Percentiles rank a stretch among this genome's conserved stretches.
phyloP scores from a whole-genome alignment of 352 stramenopile species.

The Globisporangium orthogonon region DNA sequence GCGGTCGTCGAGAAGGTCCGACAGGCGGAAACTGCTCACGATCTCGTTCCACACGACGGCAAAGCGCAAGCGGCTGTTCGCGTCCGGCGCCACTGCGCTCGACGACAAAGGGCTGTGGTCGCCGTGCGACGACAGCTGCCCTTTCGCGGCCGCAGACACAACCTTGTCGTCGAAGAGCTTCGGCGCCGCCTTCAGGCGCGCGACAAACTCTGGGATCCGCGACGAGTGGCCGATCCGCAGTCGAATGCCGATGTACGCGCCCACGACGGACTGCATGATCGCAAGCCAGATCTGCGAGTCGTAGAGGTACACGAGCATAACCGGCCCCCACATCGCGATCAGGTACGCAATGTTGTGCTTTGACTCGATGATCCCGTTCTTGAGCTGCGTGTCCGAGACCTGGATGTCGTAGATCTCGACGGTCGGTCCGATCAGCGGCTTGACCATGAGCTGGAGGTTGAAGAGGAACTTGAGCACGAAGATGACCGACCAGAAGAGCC shows the following conservation, averaged over 20 bases:
- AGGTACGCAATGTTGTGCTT: slow-evolving; percentile 82
- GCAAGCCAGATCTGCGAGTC: slow-evolving; percentile 86
- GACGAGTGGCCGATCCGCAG: slow-evolving; percentile 79
- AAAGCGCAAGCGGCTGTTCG: slow-evolving; percentile 78
- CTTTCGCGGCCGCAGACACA: slow-evolving; percentile 59
- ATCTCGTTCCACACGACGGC: slow-evolving; percentile 88
- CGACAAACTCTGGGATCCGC: slow-evolving; percentile 72
- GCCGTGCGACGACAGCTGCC: slow-evolving; percentile 55
- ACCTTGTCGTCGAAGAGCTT: slow-evolving; percentile 76
- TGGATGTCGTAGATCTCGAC: slow-evolving; percentile 91
- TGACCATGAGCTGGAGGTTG: slow-evolving; percentile 96
- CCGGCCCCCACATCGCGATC: slow-evolving; percentile 63
- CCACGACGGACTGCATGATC: slow-evolving; percentile 75
- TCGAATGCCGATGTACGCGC: slow-evolving; percentile 67
- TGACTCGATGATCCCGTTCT: slow-evolving; percentile 59
- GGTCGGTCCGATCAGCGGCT: slow-evolving; percentile 94
- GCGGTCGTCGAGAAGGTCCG: slow-evolving; percentile 80
- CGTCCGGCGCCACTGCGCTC: slow-evolving; percentile 46
- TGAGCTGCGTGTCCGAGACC: slow-evolving; percentile 27
- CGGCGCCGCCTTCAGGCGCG: slow-evolving; percentile 50
- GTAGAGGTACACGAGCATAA: slow-evolving; percentile 85
- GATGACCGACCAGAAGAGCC: slow-evolving; percentile 72
- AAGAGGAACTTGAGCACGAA: slow-evolving; percentile 96
- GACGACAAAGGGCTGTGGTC: slow-evolving; percentile 42
- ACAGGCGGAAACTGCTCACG: slow-evolving; percentile 84